Base-by-base conservation (phyloP, 163 green algal species). In the Coccomyxa subellipsoidea region DNA sequence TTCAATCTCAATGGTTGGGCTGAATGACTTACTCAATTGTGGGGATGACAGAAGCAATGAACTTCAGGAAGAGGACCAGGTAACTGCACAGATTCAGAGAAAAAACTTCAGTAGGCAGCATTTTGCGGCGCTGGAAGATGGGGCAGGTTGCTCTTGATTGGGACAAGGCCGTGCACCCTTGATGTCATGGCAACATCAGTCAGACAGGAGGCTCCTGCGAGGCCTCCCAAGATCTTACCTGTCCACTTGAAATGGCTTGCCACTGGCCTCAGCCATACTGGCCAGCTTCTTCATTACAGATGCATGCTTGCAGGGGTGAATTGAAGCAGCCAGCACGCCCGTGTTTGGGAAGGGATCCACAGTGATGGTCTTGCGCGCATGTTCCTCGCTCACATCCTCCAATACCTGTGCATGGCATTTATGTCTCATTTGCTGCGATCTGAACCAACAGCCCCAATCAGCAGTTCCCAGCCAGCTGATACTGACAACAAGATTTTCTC, bases 11-110 rank as follows among this genome's bases (percentile, higher is more conserved):
- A 39, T 32, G 4, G 25, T 29, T 66, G 15, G 38, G 76, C 23
- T 37, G 27, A 29, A 39, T 10, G n/a, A 39, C 87, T 78, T 92
- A 95, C 80, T 94, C 89, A 18, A 98, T 98, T 6, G 94, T 98
- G 36, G 95, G 95, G n/a, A 98, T 90, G 34, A 98, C 93, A 7
- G 91, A 95, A 4, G 94, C 91, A 34, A 98, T 98, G 85, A 98
- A 98, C 89, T 98, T 98, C 9, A 98, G 90, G 87, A 98, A 98
- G 23, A 98, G 86, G 9, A 98, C 83, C 77, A 98, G 85, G 87
- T 98, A 98, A 81, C 80, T 84, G 80, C 80, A 35, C 35, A 39
- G 31, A n/a, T n/a, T n/a, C n/a, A n/a, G n/a, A n/a, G n/a, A n/a
- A n/a, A n/a, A n/a, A n/a, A n/a, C n/a, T n/a, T n/a, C n/a, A n/a